A percentile compares a stretch with the other conserved stretches of the same genome.
phyloP scores from a whole-genome alignment of 306 rosid genomes.

The Casuarina cunninghamiana region DNA sequence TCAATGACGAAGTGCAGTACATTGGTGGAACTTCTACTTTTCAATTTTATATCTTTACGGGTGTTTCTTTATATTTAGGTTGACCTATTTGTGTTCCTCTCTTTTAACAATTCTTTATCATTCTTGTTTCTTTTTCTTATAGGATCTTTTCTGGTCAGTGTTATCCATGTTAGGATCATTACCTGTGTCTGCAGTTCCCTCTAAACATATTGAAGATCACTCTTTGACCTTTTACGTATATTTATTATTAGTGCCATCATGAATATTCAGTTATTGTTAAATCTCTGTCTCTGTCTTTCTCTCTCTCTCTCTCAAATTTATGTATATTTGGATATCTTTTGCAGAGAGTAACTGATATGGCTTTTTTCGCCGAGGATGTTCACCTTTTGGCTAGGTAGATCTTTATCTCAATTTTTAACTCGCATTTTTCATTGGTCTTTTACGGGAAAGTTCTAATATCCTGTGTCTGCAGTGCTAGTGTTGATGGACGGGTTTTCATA shows the following conservation, averaged over 20 bases:
- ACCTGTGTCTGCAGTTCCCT: conserved; percentile 9
- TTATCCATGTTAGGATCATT: conserved; percentile 12
- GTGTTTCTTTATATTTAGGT: not conserved
- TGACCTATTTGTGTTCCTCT: not conserved
- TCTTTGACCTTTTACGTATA: conserved; percentile 1
- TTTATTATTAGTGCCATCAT: conserved; percentile 21
- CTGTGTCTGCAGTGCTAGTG: conserved; percentile 53
- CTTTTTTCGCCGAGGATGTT: conserved; percentile 76
- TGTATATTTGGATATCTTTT: conserved; percentile 16
- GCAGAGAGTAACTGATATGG: conserved; percentile 76
- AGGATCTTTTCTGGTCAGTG: not conserved
- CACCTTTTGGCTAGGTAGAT: conserved; percentile 74
- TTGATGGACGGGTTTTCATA: conserved; percentile 64
- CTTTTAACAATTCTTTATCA: no score
- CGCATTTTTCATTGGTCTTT: conserved; percentile 16
- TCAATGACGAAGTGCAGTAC: not conserved
- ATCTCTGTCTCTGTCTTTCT: conserved; percentile 3
- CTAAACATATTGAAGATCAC: conserved; percentile 8
- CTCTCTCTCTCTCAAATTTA: conserved; percentile 8
- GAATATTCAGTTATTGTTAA: not conserved
- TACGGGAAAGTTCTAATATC: conserved; percentile 5
- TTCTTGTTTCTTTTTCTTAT: no score
- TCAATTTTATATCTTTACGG: not conserved
- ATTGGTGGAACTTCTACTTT: not conserved
- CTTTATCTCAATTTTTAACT: conserved; percentile 9